A percentile compares a stretch with the other conserved stretches of the same genome.
phyloP scores from a whole-genome alignment of 805 yeast species.

The Starmera dryadoides region DNA sequence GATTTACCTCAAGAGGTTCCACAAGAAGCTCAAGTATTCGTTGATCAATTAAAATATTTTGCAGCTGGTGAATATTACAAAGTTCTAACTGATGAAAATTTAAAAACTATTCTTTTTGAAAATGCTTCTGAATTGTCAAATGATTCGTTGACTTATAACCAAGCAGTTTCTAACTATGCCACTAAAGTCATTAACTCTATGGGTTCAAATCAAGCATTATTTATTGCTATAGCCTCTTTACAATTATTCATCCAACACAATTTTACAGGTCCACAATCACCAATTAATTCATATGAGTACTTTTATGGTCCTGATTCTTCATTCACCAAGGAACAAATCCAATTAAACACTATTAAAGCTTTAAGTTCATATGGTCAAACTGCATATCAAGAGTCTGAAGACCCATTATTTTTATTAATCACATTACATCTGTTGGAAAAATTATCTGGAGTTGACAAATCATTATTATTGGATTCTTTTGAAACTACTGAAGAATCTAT shows the following conservation, averaged over 20 bases:
- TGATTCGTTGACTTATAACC: slow-evolving; percentile 5
- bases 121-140: neutral
- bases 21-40: slow-evolving; percentile 8
- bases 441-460: slow-evolving; percentile 23
- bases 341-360: slow-evolving; percentile 24
- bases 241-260: slow-evolving; percentile 71
- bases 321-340: slow-evolving; percentile 8
- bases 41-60: slow-evolving; percentile 7
- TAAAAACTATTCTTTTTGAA: slow-evolving; percentile 2
- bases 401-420: slow-evolving; percentile 38
- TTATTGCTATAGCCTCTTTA: slow-evolving; percentile 45
- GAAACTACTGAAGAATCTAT: slow-evolving; percentile 23
- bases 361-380: slow-evolving; percentile 60
- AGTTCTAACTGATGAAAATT: slow-evolving; percentile 6
- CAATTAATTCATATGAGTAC: slow-evolving; percentile 26
- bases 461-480: slow-evolving; percentile 19
- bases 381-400: slow-evolving; percentile 54
- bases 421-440: slow-evolving; percentile 37
- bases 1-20: slow-evolving; percentile 1
- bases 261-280: slow-evolving; percentile 73
- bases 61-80: slow-evolving; percentile 16
- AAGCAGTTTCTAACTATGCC: slow-evolving; percentile 3
- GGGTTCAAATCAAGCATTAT: slow-evolving; percentile 7
- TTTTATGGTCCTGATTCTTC: slow-evolving; percentile 12
- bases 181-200: neutral